Evolutionary conservation across 352 stramenopile species (phyloP).

Genomic region (Phytophthora syringae): DNA sequence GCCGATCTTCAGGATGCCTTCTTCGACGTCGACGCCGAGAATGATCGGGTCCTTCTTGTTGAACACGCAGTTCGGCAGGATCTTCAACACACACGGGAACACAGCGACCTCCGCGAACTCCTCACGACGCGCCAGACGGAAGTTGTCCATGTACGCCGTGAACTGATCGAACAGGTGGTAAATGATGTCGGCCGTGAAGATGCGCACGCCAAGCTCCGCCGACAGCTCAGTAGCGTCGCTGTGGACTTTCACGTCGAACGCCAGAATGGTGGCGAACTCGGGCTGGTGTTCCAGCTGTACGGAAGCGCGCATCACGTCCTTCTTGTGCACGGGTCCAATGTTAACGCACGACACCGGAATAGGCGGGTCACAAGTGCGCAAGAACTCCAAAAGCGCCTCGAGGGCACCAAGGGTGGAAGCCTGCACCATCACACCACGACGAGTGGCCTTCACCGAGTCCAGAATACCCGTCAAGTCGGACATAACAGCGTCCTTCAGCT

Average conservation of each 20-base stretch:
- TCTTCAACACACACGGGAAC: slow-evolving; percentile 97
- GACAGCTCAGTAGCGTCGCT: slow-evolving; percentile 92
- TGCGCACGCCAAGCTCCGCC: slow-evolving; percentile 94
- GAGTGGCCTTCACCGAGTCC: slow-evolving; percentile 96
- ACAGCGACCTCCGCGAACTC: slow-evolving; percentile 94
- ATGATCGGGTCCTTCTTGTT: slow-evolving; percentile 99
- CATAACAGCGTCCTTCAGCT: slow-evolving; percentile 98
- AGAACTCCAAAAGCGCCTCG: slow-evolving; percentile 98
- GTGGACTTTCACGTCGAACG: slow-evolving; percentile 99
- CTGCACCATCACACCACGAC: slow-evolving; percentile 98
- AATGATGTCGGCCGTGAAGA: slow-evolving; percentile 99
- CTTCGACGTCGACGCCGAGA: slow-evolving; percentile 96
- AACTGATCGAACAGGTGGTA: slow-evolving; percentile 99
- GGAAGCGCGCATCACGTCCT: slow-evolving; percentile 98
- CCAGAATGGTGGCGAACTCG: slow-evolving; percentile 98
- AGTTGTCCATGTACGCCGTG: slow-evolving; percentile 97
- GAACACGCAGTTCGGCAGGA: slow-evolving; percentile 98
- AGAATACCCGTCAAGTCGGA: slow-evolving; percentile 95
- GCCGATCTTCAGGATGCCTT: slow-evolving; percentile 98
- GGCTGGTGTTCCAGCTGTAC: slow-evolving; percentile 98
- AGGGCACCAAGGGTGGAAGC: slow-evolving; percentile 98
- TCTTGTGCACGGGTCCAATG: slow-evolving; percentile 99
- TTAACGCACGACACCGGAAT: slow-evolving; percentile 96
- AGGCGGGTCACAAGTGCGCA: slow-evolving; percentile 93
- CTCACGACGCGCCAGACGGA: slow-evolving; percentile 90